Base-by-base conservation (phyloP, 2,329 filamentous ascomycete genomes). In the Penicillium decumbens region DNA sequence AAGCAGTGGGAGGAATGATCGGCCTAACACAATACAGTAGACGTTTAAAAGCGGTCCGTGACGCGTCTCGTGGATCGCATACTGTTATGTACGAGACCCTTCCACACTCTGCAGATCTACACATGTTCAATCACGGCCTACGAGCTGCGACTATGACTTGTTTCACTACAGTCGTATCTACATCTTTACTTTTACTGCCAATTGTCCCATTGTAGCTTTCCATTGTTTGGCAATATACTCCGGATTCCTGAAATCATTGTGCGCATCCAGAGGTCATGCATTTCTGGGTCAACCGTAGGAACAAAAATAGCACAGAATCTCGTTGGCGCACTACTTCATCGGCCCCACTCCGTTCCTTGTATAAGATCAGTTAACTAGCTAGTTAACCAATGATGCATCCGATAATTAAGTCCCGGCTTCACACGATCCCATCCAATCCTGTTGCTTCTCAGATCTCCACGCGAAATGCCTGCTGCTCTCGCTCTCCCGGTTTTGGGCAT, bases 251-350 rank as follows among this genome's bases (percentile, higher is more conserved):
- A n/a, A 25, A 40, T 27, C 1, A 27, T 15, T 25, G 24, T 40
- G 38, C 33, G 33, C 18, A 37, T 37, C 33, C 33, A 20, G 18
- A 12, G 15, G 13, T 27, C 24, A 12, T 27, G 20, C 5, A n/a
- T 40, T 3, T 24, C 5, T 27, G 38, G 20, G 23, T 88, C 84
- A 18, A 42, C 40, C 25, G 30, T 9, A 42, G 40, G 25, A 28
- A 42, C 28, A 7, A 42, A 55, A 55, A 55, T 53, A 55, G 33
- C 40, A 37, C 10, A 15, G 23, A 10, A 20, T 39, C 6, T 33
- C 39, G 43, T 53, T 53, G 53, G 50, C 28, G 13, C 41, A 47
- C 24, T 10, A 20, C 18, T 20, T 9, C 8, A 23, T 3, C 1
- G 43, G 25, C 38, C 45, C 50, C 53, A 55, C 50, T 47, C 25